Evolutionary conservation across 129 eudicot species (phyloP), one percentile per base, ranked within the genome.

Genomic region (Pseudognaphalium luteoalbum): DNA sequence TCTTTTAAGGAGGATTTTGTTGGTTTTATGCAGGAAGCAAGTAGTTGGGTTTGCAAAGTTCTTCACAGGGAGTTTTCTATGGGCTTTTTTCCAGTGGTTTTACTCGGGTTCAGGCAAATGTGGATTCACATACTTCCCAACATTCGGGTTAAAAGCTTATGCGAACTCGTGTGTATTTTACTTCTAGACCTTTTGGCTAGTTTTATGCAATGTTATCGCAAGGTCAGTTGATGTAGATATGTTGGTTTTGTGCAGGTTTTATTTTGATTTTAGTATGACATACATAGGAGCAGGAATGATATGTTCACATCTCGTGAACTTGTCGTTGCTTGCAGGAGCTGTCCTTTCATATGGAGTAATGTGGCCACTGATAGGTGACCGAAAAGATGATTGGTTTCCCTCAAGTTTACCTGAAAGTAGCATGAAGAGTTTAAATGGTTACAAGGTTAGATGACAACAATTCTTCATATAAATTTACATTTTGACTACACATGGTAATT

Each of bases 281-380:
- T 93, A 93, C 69, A 51, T 93, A 20, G 98, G 98, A 65, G 96
- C 98, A 56, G 98, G 98, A 68, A 93, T 93, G 98, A 90, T 92
- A 56, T 92, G 98, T 80, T 92, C 98, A 57, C 98, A 92, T 82
- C 89, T 92, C 2, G 98, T 92, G 82, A 92, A 90, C 84, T 76
- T 92, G 68, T 92, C 98, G 29, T 70, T 90, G 86, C 94, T 92
- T 66, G 81, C 86, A 41, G 98, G 98, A 41, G 98, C 96, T 2
- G 83, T 92, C 73, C 88, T 92, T 35, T 92, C 98, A 0, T 92
- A 88, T 83, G 98, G 98, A 16, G 68, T 92, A 20, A 92, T 92
- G 98, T 92, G 98, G 96, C 98, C 98, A 11, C 82, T 89, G 16
- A 86, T 92, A 28, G 75, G 70, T 6, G 82, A 81, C 16, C 84